Conservation (phyloP, 148 eudicot species). For the Vaccinium corymbosum region DNA sequence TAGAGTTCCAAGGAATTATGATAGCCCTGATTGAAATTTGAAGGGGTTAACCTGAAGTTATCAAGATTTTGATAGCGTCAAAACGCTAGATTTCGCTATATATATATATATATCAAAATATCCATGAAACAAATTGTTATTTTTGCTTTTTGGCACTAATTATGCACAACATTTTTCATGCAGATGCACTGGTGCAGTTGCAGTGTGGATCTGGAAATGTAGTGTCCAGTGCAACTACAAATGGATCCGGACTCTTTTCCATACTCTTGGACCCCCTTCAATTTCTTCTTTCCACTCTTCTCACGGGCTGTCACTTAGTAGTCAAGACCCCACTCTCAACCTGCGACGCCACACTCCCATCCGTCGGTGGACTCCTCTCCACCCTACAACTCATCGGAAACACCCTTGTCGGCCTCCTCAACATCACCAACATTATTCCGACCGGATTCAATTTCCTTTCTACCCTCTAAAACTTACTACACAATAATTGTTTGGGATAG, state of each 20-base stretch:
- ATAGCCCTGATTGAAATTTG: no score
- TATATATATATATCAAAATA: no score
- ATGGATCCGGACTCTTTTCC: slow-evolving; percentile 24
- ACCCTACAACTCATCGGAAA: slow-evolving; percentile 23
- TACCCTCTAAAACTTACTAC: neutral
- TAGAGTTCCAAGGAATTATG: no score
- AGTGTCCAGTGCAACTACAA: slow-evolving; percentile 30
- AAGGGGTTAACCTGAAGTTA: no score
- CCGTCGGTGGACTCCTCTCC: slow-evolving; percentile 27
- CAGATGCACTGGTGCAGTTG: slow-evolving; percentile 43
- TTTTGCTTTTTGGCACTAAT: neutral
- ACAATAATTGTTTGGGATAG: neutral
- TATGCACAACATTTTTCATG: neutral
- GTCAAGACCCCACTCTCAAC: slow-evolving; percentile 35
- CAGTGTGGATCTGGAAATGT: slow-evolving; percentile 34
- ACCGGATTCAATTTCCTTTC: slow-evolving; percentile 18
- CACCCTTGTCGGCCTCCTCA: slow-evolving; percentile 25
- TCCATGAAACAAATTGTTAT: no score
- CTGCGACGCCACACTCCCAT: slow-evolving; percentile 31
- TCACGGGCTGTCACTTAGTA: slow-evolving; percentile 23
- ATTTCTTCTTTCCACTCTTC: slow-evolving; percentile 18
- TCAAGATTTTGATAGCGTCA: no score
- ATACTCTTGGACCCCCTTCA: slow-evolving; percentile 28
- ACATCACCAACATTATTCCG: slow-evolving; percentile 24
- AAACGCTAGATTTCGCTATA: no score